Conservation (phyloP, 768 basidiomycete genomes). For the Trametopsis cervina region DNA sequence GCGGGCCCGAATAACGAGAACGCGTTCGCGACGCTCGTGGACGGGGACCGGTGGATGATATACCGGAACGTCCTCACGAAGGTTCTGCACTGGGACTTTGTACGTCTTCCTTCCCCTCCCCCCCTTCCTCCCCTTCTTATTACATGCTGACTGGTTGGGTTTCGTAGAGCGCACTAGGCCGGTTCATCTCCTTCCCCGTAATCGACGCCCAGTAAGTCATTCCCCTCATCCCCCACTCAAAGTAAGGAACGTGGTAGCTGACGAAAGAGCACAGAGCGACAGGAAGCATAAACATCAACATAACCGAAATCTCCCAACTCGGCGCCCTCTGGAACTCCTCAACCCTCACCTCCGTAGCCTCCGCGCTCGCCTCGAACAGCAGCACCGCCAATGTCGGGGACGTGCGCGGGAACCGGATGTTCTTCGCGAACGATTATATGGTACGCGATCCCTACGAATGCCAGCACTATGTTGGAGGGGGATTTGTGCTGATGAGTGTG, state of each 20-base stretch:
- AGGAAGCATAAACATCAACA: conserved; percentile 47
- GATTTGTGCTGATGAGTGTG: background rate
- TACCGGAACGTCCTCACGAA: conserved; percentile 49
- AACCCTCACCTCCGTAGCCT: conserved; percentile 32
- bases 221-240: background rate
- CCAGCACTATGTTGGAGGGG: no score
- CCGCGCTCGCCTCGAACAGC: conserved; percentile 28
- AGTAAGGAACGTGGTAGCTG: background rate
- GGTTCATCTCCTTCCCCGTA: conserved; percentile 64
- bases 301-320: conserved; percentile 42
- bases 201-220: conserved; percentile 34
- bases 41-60: conserved; percentile 67
- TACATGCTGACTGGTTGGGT: background rate
- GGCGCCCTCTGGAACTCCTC: conserved; percentile 46
- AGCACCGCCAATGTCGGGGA: conserved; percentile 47
- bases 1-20: conserved; percentile 33
- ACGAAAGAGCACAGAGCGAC: conserved; percentile 38
- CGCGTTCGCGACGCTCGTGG: conserved; percentile 50
- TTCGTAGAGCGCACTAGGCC: conserved; percentile 49
- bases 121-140: background rate
- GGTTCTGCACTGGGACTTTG: conserved; percentile 67
- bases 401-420: conserved; percentile 53
- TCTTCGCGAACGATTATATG: conserved; percentile 66
- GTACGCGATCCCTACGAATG: conserved; percentile 29
- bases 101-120: conserved; percentile 27